phyloP scores from a whole-genome alignment of 352 stramenopile genomes.

The Phytophthora macrochlamydospora region DNA sequence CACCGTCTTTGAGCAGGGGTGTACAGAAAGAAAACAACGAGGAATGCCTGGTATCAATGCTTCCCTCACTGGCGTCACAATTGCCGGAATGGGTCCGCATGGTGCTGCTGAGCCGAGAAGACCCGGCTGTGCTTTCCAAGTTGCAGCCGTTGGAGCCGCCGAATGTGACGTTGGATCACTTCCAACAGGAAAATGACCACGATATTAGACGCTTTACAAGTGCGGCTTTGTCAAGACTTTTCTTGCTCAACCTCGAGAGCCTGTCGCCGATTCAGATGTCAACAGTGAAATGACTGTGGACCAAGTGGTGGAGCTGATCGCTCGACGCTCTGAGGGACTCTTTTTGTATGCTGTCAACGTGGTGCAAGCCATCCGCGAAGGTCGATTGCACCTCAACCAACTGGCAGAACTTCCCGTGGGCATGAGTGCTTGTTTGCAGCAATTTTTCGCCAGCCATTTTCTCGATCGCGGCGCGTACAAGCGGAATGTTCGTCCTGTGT shows the following conservation, averaged over 20 bases:
- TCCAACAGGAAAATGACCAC: conserved; percentile 48
- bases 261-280: conserved; percentile 11
- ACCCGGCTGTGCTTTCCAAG: conserved; percentile 59
- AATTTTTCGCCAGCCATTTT: conserved; percentile 80
- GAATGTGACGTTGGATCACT: conserved; percentile 51
- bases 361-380: conserved; percentile 63
- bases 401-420: conserved; percentile 62
- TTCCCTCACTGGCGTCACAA: conserved; percentile 52
- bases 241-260: background rate
- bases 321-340: conserved; percentile 60
- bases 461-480: conserved; percentile 51
- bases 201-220: conserved; percentile 45
- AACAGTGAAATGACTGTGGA: conserved; percentile 21
- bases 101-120: conserved; percentile 68
- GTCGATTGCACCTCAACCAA: conserved; percentile 50
- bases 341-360: conserved; percentile 84
- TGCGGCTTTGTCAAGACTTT: conserved; percentile 27
- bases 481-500: conserved; percentile 57
- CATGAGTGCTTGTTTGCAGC: conserved; percentile 68
- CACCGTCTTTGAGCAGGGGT: conserved; percentile 13
- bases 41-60: conserved; percentile 65
- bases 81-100: conserved; percentile 74
- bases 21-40: conserved; percentile 22
- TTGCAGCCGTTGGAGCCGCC: conserved; percentile 56
- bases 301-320: conserved; percentile 55